Evolutionary conservation across 768 basidiomycete genomes (phyloP), one percentile per base, ranked within the genome.

Genomic region (Pseudohyphozyma bogoriensis): DNA sequence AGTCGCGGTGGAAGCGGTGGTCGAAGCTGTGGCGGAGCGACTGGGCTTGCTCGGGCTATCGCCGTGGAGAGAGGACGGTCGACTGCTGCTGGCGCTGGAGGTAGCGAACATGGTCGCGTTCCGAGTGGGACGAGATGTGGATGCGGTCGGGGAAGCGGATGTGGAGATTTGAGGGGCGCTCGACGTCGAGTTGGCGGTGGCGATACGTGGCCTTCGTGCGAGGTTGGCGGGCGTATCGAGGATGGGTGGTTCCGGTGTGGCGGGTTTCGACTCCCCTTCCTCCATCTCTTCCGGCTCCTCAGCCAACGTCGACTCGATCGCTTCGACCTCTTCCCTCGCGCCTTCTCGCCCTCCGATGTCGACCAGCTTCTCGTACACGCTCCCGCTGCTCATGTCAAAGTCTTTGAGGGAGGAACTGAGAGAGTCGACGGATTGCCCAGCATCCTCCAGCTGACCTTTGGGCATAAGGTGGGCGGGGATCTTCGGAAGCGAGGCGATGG

Each of bases 401-500:
- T 52, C 55, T n/a, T 52, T 39, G 2, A 59, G 24, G 24, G 33
- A 37, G 13, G 26, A 13, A 8, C 6, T 12, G 18, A 47, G 49
- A 36, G 33, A 37, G 3, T 56, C 59, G 18, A 26, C 45, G 7
- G 29, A 40, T 24, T 36, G 36, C 31, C 46, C 39, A 1, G 16
- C 29, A 4, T 33, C 52, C 24, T 22, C 46, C 42, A 13, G 28
- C 15, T 37, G 50, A 42, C 40, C 60, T 4, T n/a, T 46, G 9
- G 16, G 26, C 0, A 55, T 52, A 12, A 51, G 24, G 24, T 52
- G 3, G 0, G 62, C 40, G 1, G 69, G 66, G 24, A 70, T 29
- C 31, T 55, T 57, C 12, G 66, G 64, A 4, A 70, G 58, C 1
- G 61, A 53, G 3, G 69, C 67, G 31, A 68, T 63, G 28, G 68